phyloP scores from a whole-genome alignment of 73 alveolate species.

The Effrenium voratum region DNA sequence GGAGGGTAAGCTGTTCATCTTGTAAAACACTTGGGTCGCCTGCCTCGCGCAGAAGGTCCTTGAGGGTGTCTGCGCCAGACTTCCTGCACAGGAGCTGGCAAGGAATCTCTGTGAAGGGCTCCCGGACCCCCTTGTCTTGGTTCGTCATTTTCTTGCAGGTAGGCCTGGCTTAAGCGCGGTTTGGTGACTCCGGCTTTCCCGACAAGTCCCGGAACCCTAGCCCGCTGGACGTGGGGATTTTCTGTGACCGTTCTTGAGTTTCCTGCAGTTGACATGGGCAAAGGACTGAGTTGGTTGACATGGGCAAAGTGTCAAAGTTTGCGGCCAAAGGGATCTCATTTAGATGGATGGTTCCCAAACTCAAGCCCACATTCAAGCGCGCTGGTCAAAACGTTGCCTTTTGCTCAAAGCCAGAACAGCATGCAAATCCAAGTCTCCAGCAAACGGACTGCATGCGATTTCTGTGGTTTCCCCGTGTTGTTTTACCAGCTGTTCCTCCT shows the following conservation, averaged over 20 bases:
- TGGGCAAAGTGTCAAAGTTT: too few relatives aligned
- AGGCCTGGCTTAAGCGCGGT: neutral
- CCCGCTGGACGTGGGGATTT: neutral
- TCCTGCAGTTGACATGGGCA: neutral
- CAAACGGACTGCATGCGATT: too few relatives aligned
- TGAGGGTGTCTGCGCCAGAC: slow-evolving; percentile 15
- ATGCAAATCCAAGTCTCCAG: too few relatives aligned
- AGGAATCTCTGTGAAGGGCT: neutral
- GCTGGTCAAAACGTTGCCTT: too few relatives aligned
- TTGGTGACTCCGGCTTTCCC: neutral
- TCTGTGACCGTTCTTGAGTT: neutral
- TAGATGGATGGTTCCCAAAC: too few relatives aligned
- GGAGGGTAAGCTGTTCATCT: too few relatives aligned
- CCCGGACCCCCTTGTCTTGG: neutral
- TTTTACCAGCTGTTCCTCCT: too few relatives aligned
- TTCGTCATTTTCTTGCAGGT: neutral
- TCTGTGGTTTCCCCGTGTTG: too few relatives aligned
- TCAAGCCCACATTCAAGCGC: too few relatives aligned
- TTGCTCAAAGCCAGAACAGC: too few relatives aligned
- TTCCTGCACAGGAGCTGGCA: neutral
- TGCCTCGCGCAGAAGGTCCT: slow-evolving; percentile 48
- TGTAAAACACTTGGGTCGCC: neutral
- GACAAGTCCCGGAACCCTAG: neutral
- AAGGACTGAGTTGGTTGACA: too few relatives aligned
- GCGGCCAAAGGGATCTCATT: too few relatives aligned